Percentiles rank a stretch among this genome's conserved stretches.
Conservation (phyloP, 805 yeast genomes). For the Candida pseudofarinosa region DNA sequence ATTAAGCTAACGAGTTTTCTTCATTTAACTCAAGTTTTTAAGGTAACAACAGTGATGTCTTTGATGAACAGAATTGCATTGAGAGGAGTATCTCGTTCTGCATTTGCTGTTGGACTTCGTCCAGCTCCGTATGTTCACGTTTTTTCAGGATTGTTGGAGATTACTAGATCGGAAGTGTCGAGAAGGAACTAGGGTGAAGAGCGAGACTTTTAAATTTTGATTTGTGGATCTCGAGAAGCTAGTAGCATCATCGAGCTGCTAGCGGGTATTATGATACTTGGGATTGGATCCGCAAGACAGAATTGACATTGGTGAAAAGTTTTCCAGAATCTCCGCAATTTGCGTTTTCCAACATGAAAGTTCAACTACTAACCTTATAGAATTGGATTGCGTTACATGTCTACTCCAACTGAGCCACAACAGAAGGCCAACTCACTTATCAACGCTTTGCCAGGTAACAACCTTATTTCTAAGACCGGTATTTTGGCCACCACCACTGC, state of each 20-base stretch:
- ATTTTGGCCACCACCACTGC: conserved; percentile 92
- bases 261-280: not conserved
- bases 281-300: not conserved
- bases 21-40: not conserved
- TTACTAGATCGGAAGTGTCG: not conserved
- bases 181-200: not conserved
- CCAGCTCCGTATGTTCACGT: conserved; percentile 38
- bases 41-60: conserved; percentile 24
- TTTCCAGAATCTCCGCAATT: not conserved
- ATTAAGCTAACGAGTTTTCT: not conserved
- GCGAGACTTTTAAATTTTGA: not conserved
- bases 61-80: conserved; percentile 42
- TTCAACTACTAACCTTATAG: conserved; percentile 34
- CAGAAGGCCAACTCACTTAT: conserved; percentile 85
- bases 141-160: not conserved
- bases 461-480: conserved; percentile 86
- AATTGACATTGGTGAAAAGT: not conserved
- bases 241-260: too few species aligned
- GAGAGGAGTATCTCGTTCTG: conserved; percentile 42
- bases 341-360: not conserved
- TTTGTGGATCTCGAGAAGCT: too few species aligned
- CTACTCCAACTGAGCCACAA: conserved; percentile 80
- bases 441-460: conserved; percentile 91
- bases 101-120: conserved; percentile 36
- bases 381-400: conserved; percentile 61